phyloP scores from a whole-genome alignment of 345 rosid genomes.

The Corchorus olitorius region DNA sequence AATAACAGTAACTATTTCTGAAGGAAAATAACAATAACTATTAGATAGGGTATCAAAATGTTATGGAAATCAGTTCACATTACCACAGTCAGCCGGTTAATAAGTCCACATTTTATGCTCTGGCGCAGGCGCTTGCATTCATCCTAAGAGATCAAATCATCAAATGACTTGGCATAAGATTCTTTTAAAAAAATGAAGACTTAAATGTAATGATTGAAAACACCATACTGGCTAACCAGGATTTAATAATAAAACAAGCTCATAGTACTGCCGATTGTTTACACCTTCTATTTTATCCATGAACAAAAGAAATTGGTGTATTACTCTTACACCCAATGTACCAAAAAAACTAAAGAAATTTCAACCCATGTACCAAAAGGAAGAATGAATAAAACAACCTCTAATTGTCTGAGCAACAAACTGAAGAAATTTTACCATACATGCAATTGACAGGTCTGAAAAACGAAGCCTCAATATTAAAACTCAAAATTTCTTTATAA shows the following conservation, averaged over 20 bases:
- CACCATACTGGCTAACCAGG: neutral
- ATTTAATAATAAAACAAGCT: neutral
- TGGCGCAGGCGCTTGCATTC: constrained; percentile 98
- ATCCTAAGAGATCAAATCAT: constrained; percentile 56
- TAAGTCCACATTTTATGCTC: constrained; percentile 95
- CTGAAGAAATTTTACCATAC: neutral
- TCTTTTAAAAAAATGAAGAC: constrained; percentile 6
- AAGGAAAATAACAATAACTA: neutral
- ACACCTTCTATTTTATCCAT: neutral
- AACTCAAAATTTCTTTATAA: neutral
- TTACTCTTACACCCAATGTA: neutral
- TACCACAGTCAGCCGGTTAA: constrained; percentile 91
- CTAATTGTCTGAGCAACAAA: neutral
- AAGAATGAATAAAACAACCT: neutral
- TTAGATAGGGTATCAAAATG: neutral
- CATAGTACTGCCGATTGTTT: neutral
- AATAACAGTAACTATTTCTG: neutral
- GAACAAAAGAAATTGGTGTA: neutral
- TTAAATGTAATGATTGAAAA: neutral
- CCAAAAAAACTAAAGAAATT: neutral
- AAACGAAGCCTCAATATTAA: neutral
- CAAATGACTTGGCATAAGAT: constrained; percentile 12
- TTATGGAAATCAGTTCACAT: constrained; percentile 15
- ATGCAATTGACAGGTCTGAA: constrained; percentile 4
- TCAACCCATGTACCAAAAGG: neutral